Evolutionary conservation across 1,284 basidiomycete genomes (phyloP), one percentile per base, ranked within the genome.

Genomic region (Marasmius sp.): DNA sequence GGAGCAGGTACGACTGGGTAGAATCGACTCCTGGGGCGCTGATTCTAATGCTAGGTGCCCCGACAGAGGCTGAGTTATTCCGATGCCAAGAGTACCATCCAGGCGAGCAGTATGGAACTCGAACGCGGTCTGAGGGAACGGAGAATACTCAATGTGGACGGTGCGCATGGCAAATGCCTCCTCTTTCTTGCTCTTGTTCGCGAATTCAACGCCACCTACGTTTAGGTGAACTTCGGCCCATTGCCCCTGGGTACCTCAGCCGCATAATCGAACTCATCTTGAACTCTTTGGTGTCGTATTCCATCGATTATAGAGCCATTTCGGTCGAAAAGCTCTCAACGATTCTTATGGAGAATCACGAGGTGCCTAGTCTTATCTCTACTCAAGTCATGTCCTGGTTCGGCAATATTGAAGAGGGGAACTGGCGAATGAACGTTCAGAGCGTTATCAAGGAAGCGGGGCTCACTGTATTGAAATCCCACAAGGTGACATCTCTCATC

Each of bases 361-460:
- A 94, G 18, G 75, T 95, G 20, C 79, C 83, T 0, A 73, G 81
- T 4, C 73, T 79, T 0, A 85, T 95, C 6, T 83, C 85, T 0
- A 72, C 69, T 3, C 91, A 93, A 67, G 81, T 95, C 9, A 85
- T 96, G 78, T 71, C 74, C 0, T 94, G 94, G 86, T 97, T 95
- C 67, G 94, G 94, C 3, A 73, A 76, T 1, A 71, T 89, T 0
- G 66, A 74, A n/a, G 78, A 77, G 7, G 82, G 77, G 2, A 77
- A 72, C 39, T 94, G 92, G 91, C 79, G 72, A 52, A 85, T 92
- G 80, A 79, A 92, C 54, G 78, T 81, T 5, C 71, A 79, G 1
- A 77, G 75, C 0, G 76, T 91, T 14, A 80, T 92, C 9, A 82
- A 78, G 63, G 87, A 93, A 68, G 75, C 93, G 16, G 93, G 92